Conservation (phyloP, 257 asterid genomes). For the Eustoma russellianum region DNA sequence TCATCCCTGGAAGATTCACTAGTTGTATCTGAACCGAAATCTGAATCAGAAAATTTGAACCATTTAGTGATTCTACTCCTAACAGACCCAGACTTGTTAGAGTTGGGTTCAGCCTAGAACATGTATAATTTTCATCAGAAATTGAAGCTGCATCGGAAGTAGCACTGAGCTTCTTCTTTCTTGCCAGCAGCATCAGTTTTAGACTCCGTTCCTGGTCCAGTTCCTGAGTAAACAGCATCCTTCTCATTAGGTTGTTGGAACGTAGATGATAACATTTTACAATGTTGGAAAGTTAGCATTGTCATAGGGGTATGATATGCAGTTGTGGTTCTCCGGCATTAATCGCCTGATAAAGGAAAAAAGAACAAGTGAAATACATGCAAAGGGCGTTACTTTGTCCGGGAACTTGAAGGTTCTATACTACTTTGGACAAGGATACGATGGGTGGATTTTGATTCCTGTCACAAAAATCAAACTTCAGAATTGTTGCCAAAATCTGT, state of each 20-base stretch:
- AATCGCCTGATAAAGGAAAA: conserved; percentile 26
- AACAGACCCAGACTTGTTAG: conserved; percentile 12
- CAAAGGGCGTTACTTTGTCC: background rate
- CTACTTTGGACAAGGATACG: background rate
- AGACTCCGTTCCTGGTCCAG: conserved; percentile 18
- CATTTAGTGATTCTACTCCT: conserved; percentile 31
- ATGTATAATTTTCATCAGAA: conserved; percentile 31
- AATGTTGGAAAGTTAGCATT: conserved; percentile 29
- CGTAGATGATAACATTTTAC: conserved; percentile 55
- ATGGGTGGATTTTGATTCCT: background rate
- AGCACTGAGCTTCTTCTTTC: conserved; percentile 29
- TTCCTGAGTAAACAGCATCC: conserved; percentile 31
- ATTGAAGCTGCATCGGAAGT: conserved; percentile 15
- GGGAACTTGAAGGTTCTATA: conserved; percentile 2
- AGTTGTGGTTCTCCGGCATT: conserved; percentile 25
- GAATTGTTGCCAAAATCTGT: background rate
- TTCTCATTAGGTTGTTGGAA: conserved; percentile 38
- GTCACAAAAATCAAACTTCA: background rate
- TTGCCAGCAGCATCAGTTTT: conserved; percentile 24
- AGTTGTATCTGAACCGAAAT: conserved; percentile 45
- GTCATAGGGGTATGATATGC: conserved; percentile 24
- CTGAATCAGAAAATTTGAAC: conserved; percentile 36
- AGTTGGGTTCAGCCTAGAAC: conserved; percentile 26
- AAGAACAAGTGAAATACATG: too few species aligned
- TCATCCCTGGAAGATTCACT: conserved; percentile 58